phyloP scores from a whole-genome alignment of 2,329 filamentous ascomycete genomes.

The Ceratocystis smalleyi region DNA sequence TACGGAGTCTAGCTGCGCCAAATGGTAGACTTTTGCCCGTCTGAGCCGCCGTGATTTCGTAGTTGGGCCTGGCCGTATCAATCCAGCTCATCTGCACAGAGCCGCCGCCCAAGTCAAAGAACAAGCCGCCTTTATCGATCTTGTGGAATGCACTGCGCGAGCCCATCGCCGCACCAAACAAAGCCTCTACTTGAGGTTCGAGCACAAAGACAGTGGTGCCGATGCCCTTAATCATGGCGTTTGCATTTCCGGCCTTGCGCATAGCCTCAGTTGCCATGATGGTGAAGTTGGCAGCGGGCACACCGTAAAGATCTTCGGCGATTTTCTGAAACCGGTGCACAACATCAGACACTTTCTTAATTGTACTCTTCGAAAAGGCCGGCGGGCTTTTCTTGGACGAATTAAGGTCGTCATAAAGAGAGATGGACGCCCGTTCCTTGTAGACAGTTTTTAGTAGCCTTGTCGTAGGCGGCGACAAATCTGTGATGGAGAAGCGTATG shows the following conservation, averaged over 20 bases:
- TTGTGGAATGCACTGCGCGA: constrained; percentile 57
- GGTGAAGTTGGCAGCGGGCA: constrained; percentile 48
- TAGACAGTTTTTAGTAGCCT: constrained; percentile 65
- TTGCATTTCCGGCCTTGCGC: constrained; percentile 60
- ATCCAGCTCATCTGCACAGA: constrained; percentile 52
- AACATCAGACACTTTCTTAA: constrained; percentile 48
- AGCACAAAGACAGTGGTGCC: constrained; percentile 59
- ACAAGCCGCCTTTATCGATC: constrained; percentile 43
- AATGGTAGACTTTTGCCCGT: constrained; percentile 44
- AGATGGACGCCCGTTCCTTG: constrained; percentile 63
- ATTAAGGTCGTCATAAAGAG: constrained; percentile 69
- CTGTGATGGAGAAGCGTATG: constrained; percentile 80
- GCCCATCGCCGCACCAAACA: constrained; percentile 63
- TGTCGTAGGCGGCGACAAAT: constrained; percentile 53
- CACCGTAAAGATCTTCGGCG: constrained; percentile 48
- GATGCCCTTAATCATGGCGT: constrained; percentile 52
- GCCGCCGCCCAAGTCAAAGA: constrained; percentile 73
- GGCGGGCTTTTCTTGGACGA: constrained; percentile 26
- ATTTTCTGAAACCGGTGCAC: constrained; percentile 56
- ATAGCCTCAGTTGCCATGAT: constrained; percentile 84
- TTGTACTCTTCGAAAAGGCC: constrained; percentile 39
- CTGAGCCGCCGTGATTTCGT: constrained; percentile 38
- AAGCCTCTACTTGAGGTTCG: constrained; percentile 64
- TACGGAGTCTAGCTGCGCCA: constrained; percentile 43
- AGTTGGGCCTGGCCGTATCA: constrained; percentile 32